These are phyloP conservation scores for Zasmidium angulare DNA, from an alignment of 2,329 filamentous ascomycete genomes.

Conservation along the genomic window DNA sequence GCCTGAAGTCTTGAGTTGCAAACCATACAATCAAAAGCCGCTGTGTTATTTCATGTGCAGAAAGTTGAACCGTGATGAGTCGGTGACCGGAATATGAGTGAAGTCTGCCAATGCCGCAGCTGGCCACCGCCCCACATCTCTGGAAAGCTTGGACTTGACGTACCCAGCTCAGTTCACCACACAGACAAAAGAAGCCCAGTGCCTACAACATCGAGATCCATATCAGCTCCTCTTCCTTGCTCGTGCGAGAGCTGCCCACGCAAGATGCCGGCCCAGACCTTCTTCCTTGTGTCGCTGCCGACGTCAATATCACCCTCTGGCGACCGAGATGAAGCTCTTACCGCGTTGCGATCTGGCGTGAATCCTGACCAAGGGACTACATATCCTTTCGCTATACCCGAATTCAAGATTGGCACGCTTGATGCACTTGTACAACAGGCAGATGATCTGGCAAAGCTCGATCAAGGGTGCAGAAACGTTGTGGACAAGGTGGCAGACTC, in stretches of 20 bases:
- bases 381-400: constrained; percentile 76
- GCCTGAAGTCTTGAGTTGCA: too few relatives aligned
- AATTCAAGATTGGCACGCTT: constrained; percentile 96
- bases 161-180: not conserved
- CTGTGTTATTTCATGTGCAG: too few relatives aligned
- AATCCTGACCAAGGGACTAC: constrained; percentile 73
- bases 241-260: not conserved
- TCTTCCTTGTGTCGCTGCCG: constrained; percentile 87
- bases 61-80: too few relatives aligned
- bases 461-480: constrained; percentile 73
- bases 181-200: not conserved
- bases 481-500: constrained; percentile 88
- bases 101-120: not conserved
- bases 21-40: too few relatives aligned
- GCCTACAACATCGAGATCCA: not conserved
- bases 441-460: constrained; percentile 89
- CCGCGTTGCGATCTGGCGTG: constrained; percentile 70
- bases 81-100: not conserved
- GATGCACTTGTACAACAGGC: constrained; percentile 95
- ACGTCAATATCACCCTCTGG: constrained; percentile 79
- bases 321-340: constrained; percentile 78
- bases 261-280: constrained; percentile 54
- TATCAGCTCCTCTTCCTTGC: not conserved
- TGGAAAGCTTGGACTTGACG: not conserved
- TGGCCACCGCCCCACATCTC: not conserved